phyloP scores from a whole-genome alignment of 176 grass and related monocot species.

The sorghum (Sorghum bicolor) region DNA sequence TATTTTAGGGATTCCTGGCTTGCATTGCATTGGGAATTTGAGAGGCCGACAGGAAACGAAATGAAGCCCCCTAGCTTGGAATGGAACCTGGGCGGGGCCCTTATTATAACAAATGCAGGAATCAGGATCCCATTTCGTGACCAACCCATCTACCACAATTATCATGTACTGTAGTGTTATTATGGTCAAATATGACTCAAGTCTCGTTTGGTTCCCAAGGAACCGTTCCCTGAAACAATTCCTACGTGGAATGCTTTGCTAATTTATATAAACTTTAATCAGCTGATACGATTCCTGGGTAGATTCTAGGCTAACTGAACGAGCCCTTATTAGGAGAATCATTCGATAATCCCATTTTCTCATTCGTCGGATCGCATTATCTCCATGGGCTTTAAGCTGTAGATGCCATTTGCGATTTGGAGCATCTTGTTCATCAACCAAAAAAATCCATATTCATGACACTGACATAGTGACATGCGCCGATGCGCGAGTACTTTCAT shows the following conservation, averaged over 20 bases:
- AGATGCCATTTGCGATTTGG: background rate
- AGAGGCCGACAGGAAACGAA: no score
- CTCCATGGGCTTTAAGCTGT: background rate
- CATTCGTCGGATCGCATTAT: background rate
- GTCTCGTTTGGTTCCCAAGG: no score
- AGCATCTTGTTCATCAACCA: background rate
- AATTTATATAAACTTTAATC: no score
- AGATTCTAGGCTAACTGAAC: no score
- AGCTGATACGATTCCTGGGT: no score
- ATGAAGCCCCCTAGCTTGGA: background rate
- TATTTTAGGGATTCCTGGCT: background rate
- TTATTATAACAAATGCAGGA: background rate
- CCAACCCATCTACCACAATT: background rate
- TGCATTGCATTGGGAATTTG: background rate
- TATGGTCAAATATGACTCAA: background rate
- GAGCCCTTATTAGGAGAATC: background rate
- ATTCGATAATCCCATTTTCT: background rate
- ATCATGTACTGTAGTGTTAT: no score
- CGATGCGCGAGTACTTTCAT: background rate
- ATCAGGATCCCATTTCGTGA: conserved; percentile 1
- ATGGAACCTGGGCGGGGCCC: background rate
- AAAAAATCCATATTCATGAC: background rate
- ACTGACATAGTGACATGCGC: background rate
- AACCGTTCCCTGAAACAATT: no score
- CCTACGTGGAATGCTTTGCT: no score